Evolutionary conservation across 2,329 filamentous ascomycete species (phyloP).

Genomic region (Botrytis fragariae): DNA sequence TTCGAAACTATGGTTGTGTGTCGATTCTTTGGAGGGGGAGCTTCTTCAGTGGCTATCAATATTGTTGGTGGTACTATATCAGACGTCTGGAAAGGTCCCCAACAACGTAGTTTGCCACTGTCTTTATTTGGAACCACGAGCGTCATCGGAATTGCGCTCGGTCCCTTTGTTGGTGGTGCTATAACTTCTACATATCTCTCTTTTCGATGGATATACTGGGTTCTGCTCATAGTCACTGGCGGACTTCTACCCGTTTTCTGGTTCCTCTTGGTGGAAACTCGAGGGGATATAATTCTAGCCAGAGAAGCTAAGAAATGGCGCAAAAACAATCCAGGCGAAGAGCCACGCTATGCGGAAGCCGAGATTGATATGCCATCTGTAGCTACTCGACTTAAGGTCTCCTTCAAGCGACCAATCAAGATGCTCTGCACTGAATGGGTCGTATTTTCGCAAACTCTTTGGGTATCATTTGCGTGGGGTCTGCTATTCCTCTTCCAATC

Average conservation of each 20-base stretch:
- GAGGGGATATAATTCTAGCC: conserved; percentile 42
- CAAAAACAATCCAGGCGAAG: conserved; percentile 20
- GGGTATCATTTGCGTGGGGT: conserved; percentile 43
- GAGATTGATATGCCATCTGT: conserved; percentile 16
- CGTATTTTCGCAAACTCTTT: conserved; percentile 64
- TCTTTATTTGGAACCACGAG: conserved; percentile 67
- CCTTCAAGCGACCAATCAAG: conserved; percentile 32
- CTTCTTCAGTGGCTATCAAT: conserved; percentile 30
- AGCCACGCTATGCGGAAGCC: conserved; percentile 10
- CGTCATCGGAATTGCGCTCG: conserved; percentile 60
- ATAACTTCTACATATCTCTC: conserved; percentile 27
- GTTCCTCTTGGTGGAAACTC: conserved; percentile 45
- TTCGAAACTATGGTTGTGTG: conserved; percentile 33
- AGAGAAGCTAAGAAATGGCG: conserved; percentile 22
- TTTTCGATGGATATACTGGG: conserved; percentile 37
- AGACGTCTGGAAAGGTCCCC: conserved; percentile 28
- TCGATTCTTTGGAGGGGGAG: conserved; percentile 35
- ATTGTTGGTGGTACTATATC: conserved; percentile 26
- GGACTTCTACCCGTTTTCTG: conserved; percentile 43
- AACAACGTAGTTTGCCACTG: conserved; percentile 34
- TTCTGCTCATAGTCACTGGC: conserved; percentile 43
- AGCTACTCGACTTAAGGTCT: conserved; percentile 9
- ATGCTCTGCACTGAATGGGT: conserved; percentile 57
- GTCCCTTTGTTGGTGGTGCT: conserved; percentile 35
- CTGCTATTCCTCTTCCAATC: conserved; percentile 23